Evolutionary conservation across 129 eudicot genomes (phyloP).

Genomic region (Flaveria sonorensis): DNA sequence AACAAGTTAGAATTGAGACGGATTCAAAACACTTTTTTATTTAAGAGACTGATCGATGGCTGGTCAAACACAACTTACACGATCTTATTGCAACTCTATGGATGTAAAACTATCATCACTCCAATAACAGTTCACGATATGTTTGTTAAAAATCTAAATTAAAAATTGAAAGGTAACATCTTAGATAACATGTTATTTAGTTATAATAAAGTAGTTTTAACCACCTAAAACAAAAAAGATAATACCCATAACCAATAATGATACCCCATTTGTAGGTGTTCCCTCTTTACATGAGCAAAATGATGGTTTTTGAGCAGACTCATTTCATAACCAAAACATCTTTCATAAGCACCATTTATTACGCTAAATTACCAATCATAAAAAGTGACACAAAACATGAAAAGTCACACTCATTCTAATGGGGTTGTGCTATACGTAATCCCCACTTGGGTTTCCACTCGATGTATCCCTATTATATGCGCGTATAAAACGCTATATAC

Average conservation of each 20-base stretch:
- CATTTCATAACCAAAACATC: slow-evolving; percentile 33
- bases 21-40: neutral
- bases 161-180: neutral
- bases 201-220: neutral
- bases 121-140: neutral
- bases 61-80: neutral
- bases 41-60: neutral
- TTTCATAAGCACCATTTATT: slow-evolving; percentile 38
- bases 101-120: neutral
- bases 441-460: too few relatives aligned
- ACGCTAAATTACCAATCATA: slow-evolving; percentile 38
- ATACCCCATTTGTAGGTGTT: slow-evolving; percentile 37
- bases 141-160: neutral
- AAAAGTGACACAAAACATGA: slow-evolving; percentile 34
- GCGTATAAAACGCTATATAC: too few relatives aligned
- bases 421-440: neutral
- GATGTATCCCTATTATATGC: too few relatives aligned
- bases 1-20: neutral
- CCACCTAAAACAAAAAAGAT: neutral
- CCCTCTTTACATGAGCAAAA: slow-evolving; percentile 35
- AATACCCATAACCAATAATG: slow-evolving; percentile 30
- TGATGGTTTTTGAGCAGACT: slow-evolving; percentile 37
- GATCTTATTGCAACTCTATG: neutral
- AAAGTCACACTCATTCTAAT: slow-evolving; percentile 34
- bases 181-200: neutral